Conservation (phyloP, 768 basidiomycete genomes). For the Suillus bovinus region DNA sequence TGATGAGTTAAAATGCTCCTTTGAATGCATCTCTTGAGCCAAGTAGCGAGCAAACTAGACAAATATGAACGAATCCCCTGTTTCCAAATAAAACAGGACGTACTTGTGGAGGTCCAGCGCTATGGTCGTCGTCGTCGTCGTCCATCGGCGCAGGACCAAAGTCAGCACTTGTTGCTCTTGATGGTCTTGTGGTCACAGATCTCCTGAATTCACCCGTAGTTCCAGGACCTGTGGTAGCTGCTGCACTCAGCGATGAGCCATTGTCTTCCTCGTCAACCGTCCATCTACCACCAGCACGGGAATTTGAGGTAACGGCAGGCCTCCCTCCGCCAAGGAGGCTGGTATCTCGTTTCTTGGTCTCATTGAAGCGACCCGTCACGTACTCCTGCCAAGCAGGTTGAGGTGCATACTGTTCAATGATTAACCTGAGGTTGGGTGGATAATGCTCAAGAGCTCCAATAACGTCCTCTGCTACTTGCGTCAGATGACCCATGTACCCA, state of each 20-base stretch:
- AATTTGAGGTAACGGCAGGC: conserved; percentile 50
- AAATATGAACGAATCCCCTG: conserved; percentile 10
- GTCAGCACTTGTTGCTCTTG: conserved; percentile 58
- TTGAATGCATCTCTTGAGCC: conserved; percentile 67
- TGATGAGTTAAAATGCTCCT: conserved; percentile 55
- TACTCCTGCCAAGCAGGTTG: conserved; percentile 88
- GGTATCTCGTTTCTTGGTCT: conserved; percentile 82
- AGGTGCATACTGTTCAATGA: conserved; percentile 68
- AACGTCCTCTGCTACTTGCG: conserved; percentile 93
- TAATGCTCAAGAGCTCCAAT: conserved; percentile 87
- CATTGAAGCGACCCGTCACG: conserved; percentile 79
- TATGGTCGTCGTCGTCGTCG: conserved; percentile 44
- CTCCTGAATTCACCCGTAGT: conserved; percentile 57
- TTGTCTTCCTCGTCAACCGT: conserved; percentile 70
- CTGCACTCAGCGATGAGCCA: conserved; percentile 15
- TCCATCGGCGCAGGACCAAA: conserved; percentile 58
- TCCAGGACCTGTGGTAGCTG: conserved; percentile 19
- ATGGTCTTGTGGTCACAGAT: conserved; percentile 41
- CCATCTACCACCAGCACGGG: conserved; percentile 46
- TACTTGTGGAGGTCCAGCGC: conserved; percentile 48
- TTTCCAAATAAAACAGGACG: conserved; percentile 14
- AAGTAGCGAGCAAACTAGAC: conserved; percentile 78
- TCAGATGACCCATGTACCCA: conserved; percentile 97
- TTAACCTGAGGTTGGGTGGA: conserved; percentile 71
- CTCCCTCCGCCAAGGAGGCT: conserved; percentile 85